Evolutionary conservation across 2,329 filamentous ascomycete species (phyloP), one percentile per base, ranked within the genome.

Genomic region (Penicillium sumatraense): DNA sequence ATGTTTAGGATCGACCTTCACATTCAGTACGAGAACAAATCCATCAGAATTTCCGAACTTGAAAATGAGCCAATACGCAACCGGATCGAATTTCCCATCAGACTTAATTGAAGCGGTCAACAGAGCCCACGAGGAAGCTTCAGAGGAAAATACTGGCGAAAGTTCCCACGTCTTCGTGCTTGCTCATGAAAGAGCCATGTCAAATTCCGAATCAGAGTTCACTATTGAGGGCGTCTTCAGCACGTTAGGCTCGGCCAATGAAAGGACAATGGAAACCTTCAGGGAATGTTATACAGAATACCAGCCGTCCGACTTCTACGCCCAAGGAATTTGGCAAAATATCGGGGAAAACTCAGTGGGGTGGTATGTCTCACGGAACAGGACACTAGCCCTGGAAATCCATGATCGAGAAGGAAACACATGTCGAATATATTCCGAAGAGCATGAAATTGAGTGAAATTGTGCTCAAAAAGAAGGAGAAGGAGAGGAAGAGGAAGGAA

Each of bases 201-300:
- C 10, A 21, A n/a, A 24, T 3, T 9, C 11, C 3, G 49, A 49
- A 14, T 33, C 44, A 5, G 49, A 47, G 26, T 36, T 50, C 29
- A 49, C 50, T 3, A 51, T 59, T 13, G 54, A 55, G 36, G 51
- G 49, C 2, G 53, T 53, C 3, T 58, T 49, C 35, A 35, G 38
- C 5, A 46, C 48, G 2, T 23, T 62, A 9, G 35, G 45, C 5
- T 44, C 29, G 21, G 57, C 59, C 18, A 62, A 58, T 26, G 13
- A 26, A 2, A 51, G 45, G 10, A 41, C 48, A 5, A 45, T 62
- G 50, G 51, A 51, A 6, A 11, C 42, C 14, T 62, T 62, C 35
- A 21, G 3, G 26, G 16, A 27, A 10, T n/a, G 42, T 7, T 54
- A 60, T 38, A 11, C 5, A 5, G 2, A 46, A 9, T 51, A 46